Evolutionary conservation across 2,329 filamentous ascomycete genomes (phyloP), one percentile per base, ranked within the genome.

Genomic region (Metarhizium guizhouense): DNA sequence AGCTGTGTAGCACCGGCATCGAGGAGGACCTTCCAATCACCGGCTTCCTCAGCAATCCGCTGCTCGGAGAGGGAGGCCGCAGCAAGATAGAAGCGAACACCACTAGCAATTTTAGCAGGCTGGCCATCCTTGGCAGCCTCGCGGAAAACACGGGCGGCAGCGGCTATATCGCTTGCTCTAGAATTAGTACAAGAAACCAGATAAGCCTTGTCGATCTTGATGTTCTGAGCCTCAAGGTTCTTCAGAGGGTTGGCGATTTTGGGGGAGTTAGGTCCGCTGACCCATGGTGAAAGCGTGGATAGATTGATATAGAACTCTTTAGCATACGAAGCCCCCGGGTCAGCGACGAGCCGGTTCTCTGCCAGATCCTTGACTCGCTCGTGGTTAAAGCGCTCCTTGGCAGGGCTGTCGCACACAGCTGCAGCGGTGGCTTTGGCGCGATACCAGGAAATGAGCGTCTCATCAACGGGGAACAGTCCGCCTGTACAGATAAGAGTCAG

Each of bases 131-230:
- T 53, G 13, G 14, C 76, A 1, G 88, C 90, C 43, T 93, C 87
- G 55, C 82, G 84, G 78, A 97, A 95, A 2, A 97, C 92, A 7
- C 54, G 55, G 14, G 90, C 90, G 10, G 56, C 51, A 10, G 51
- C 51, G 6, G 20, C 29, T 34, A 53, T 16, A 68, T 97, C 93
- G 0, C 88, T 91, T 10, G 84, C 81, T 52, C 93, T 79, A 0
- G 83, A 86, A 72, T 96, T 96, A 6, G 93, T 97, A 76, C 93
- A 97, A 0, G 86, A 91, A 0, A 96, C 86, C 0, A 96, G 76
- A 34, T 96, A 96, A 0, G 89, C 91, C 67, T 88, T 90, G 74
- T 96, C 74, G 25, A 97, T 71, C 51, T 13, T n/a, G 20, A 47
- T 47, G 60, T 88, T 74, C 66, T 93, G 77, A 0, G 80, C 67